Conservation (phyloP, 2,329 filamentous ascomycete species). For the Ceratocystis papillata region DNA sequence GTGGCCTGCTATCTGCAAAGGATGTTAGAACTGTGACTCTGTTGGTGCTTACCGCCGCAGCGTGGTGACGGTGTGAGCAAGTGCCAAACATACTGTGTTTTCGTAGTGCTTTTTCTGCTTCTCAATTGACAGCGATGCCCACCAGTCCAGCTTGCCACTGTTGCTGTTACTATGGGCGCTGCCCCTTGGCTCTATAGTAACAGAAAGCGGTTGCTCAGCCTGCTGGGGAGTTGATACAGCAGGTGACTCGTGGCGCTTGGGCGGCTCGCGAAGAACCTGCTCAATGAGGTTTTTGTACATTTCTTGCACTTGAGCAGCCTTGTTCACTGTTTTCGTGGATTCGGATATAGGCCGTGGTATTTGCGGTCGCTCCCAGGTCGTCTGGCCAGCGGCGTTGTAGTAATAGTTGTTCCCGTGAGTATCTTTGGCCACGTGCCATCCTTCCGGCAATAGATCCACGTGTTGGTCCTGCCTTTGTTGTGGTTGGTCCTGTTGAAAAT, state of each 20-base stretch:
- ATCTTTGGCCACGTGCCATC: constrained; percentile 73
- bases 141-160: constrained; percentile 41
- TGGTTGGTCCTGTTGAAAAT: neutral
- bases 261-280: constrained; percentile 61
- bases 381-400: constrained; percentile 66
- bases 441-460: constrained; percentile 53
- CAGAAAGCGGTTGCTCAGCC: constrained; percentile 44
- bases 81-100: constrained; percentile 58
- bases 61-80: neutral
- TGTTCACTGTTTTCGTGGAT: constrained; percentile 52
- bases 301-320: constrained; percentile 53
- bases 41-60: neutral
- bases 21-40: neutral
- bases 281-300: constrained; percentile 76
- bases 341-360: constrained; percentile 43
- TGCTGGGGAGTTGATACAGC: constrained; percentile 45
- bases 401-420: constrained; percentile 67
- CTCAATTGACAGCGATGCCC: constrained; percentile 58
- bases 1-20: constrained; percentile 61
- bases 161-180: constrained; percentile 28
- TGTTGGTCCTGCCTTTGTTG: constrained; percentile 13
- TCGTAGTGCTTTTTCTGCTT: constrained; percentile 95
- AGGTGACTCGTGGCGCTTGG: constrained; percentile 31
- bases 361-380: constrained; percentile 72
- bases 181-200: constrained; percentile 44